Evolutionary conservation across 177 flowering plant genomes (phyloP), one percentile per base, ranked within the genome.

Genomic region (Vitis hybrid): DNA sequence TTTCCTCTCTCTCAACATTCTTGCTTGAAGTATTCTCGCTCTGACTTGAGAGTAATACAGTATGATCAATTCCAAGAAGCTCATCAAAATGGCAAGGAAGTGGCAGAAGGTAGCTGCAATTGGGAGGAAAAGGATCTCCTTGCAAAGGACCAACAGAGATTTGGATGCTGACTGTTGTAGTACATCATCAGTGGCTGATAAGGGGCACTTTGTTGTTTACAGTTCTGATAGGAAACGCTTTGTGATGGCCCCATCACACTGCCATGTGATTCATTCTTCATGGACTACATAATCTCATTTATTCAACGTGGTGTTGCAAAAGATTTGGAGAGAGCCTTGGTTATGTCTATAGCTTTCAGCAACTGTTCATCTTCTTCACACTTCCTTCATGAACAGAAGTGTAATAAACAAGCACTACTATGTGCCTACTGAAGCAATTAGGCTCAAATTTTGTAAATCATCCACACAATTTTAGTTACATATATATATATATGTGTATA

Each of bases 21-120:
- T 53, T 15, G 3, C 22, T 26, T 26, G 29, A 26, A 33, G 56
- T 14, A 7, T 26, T 4, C 6, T 11, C 51, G 7, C 10, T 15
- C 39, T 19, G 21, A 68, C 29, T 26, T 26, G 19, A n/a, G 5
- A 70, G 14, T 13, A 7, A 7, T 7, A 69, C 69, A 69, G 49
- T 69, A 18, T 69, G 51, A 15, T 2, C 29, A 26, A 26, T 26
- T 26, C 64, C 18, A 71, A 56, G 68, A 71, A 65, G 55, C 70
- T 75, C 51, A 67, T 71, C 60, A 62, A 49, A 19, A 60, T 71
- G 64, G 75, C 57, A 51, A 71, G 68, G 65, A 66, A 75, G 59
- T 75, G 78, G 78, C 67, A 45, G 52, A 67, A 64, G 56, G 5
- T 70, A 12, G 71, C 74, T 31, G 70, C 71, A 31, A 16, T 60